phyloP scores from a whole-genome alignment of 2,329 filamentous ascomycete genomes.

The Xylaria sp. region DNA sequence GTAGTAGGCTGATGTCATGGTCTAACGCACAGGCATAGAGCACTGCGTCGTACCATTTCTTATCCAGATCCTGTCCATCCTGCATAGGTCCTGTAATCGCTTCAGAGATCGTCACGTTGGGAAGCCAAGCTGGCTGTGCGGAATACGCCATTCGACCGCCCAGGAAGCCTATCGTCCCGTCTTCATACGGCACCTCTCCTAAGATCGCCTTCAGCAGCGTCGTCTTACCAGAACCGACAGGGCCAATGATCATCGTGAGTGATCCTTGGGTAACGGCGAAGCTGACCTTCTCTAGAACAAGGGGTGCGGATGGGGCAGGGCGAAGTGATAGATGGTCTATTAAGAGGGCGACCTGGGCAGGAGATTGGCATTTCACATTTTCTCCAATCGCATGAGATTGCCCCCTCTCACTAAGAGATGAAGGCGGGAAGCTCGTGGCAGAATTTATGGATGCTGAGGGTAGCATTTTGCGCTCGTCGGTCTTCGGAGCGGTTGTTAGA shows the following conservation, averaged over 20 bases:
- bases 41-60: slow-evolving; percentile 50
- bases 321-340: slow-evolving; percentile 9
- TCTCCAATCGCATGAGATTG: neutral
- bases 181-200: slow-evolving; percentile 35
- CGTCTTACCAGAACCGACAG: slow-evolving; percentile 48
- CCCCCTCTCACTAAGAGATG: neutral
- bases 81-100: slow-evolving; percentile 44
- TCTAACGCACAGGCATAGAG: slow-evolving; percentile 42
- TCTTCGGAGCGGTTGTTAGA: neutral
- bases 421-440: neutral
- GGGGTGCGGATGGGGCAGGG: neutral
- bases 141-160: slow-evolving; percentile 51
- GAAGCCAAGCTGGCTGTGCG: slow-evolving; percentile 54
- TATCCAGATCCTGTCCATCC: slow-evolving; percentile 8
- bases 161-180: slow-evolving; percentile 45
- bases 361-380: neutral
- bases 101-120: slow-evolving; percentile 50
- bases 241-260: slow-evolving; percentile 45
- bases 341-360: neutral
- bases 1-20: slow-evolving; percentile 41
- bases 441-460: neutral
- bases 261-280: slow-evolving; percentile 41
- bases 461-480: neutral
- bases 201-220: slow-evolving; percentile 41
- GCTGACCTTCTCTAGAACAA: slow-evolving; percentile 34